Percentiles rank a stretch among this genome's conserved stretches.
phyloP scores from a whole-genome alignment of 257 asterid species.

The Salvia miltiorrhiza region DNA sequence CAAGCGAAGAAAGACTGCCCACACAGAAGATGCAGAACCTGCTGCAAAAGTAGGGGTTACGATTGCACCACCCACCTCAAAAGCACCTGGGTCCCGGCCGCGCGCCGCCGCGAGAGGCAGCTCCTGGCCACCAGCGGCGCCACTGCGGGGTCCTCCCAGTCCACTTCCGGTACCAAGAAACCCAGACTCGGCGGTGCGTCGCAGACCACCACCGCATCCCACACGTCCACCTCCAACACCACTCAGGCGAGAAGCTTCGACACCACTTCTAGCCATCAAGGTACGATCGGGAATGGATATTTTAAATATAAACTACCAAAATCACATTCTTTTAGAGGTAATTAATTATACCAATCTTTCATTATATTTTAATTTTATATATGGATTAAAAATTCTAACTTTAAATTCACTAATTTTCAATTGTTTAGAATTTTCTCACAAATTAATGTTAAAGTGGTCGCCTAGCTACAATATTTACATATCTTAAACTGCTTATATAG shows the following conservation, averaged over 20 bases:
- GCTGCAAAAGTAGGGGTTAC: conserved; percentile 58
- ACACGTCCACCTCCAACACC: conserved; percentile 66
- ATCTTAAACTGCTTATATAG: no score
- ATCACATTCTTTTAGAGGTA: no score
- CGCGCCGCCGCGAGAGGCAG: conserved; percentile 74
- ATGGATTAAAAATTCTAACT: no score
- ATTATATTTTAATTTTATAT: no score
- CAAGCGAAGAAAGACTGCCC: conserved; percentile 68
- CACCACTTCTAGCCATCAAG: conserved; percentile 62
- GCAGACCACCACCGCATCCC: conserved; percentile 59
- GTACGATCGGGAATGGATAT: no score
- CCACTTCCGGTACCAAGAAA: conserved; percentile 57
- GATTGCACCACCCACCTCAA: conserved; percentile 58
- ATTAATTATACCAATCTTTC: no score
- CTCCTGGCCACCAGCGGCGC: conserved; percentile 19
- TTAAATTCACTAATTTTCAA: no score
- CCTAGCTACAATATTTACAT: no score
- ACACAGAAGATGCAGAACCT: conserved; percentile 57
- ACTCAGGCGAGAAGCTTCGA: conserved; percentile 68
- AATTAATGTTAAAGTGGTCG: no score
- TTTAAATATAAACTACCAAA: no score
- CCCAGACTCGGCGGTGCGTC: conserved; percentile 55
- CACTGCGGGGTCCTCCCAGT: conserved; percentile 51
- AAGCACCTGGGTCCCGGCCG: conserved; percentile 73
- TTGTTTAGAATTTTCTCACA: no score